These are phyloP conservation scores for Hansenula lynferdii DNA, from an alignment of 1,139 yeast species.

Conservation along the genomic window DNA sequence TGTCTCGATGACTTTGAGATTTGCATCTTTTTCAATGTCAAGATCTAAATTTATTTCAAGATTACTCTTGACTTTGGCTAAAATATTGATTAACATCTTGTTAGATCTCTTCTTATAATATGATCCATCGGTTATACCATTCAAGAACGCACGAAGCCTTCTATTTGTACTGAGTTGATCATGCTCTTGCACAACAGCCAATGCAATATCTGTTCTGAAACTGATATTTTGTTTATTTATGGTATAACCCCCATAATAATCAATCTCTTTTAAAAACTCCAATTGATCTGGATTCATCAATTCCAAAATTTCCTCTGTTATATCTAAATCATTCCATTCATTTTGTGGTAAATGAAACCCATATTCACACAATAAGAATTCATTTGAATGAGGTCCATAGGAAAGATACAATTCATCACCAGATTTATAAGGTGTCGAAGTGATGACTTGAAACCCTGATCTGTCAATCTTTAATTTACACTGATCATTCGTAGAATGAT, in stretches of 20 bases:
- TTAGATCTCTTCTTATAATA: conserved; percentile 31
- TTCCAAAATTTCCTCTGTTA: conserved; percentile 38
- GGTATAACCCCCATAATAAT: conserved; percentile 74
- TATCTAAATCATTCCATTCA: conserved; percentile 67
- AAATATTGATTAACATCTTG: conserved; percentile 30
- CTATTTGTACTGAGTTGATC: conserved; percentile 21
- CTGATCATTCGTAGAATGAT: conserved; percentile 59
- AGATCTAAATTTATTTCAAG: conserved; percentile 21
- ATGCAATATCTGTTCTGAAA: conserved; percentile 70
- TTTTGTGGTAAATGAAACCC: conserved; percentile 65
- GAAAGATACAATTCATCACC: conserved; percentile 65
- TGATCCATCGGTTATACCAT: conserved; percentile 43
- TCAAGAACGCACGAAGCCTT: conserved; percentile 23
- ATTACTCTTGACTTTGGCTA: conserved; percentile 27
- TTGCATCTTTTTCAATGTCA: conserved; percentile 11
- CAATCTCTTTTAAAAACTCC: conserved; percentile 43
- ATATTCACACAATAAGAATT: conserved; percentile 76
- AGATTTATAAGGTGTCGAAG: conserved; percentile 30
- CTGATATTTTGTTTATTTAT: conserved; percentile 49
- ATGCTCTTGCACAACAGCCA: conserved; percentile 54
- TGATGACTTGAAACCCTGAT: conserved; percentile 46
- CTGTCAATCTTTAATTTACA: conserved; percentile 45
- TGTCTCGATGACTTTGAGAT: conserved; percentile 11
- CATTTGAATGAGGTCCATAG: conserved; percentile 88
- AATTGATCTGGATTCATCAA: conserved; percentile 36